phyloP scores from a whole-genome alignment of 2,329 filamentous ascomycete species.

The Rutstroemia sydowiana region DNA sequence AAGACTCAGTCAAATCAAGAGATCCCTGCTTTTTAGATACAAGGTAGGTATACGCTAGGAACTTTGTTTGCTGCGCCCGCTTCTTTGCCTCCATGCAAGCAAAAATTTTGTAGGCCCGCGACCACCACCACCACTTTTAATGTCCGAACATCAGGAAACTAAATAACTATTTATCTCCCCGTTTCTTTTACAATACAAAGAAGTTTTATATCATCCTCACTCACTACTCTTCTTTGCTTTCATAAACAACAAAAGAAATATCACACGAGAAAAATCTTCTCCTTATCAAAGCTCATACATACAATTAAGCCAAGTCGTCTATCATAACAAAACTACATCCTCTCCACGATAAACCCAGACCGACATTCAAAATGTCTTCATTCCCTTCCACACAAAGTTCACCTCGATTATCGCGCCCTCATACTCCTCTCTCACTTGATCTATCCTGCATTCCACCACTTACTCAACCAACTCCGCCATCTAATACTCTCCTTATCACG shows the following conservation, averaged over 20 bases:
- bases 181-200: constrained; percentile 7
- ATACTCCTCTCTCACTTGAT: constrained; percentile 57
- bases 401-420: constrained; percentile 19
- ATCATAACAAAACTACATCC: neutral
- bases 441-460: constrained; percentile 65
- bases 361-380: constrained; percentile 2
- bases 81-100: constrained; percentile 5
- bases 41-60: neutral
- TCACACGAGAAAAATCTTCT: neutral
- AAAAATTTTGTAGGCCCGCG: neutral
- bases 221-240: neutral
- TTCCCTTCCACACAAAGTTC: constrained; percentile 12
- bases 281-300: neutral
- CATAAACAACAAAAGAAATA: neutral
- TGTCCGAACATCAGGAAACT: neutral
- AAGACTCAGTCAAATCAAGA: too few relatives aligned
- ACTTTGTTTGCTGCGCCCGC: constrained; percentile 4
- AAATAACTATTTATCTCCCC: constrained; percentile 2
- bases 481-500: constrained; percentile 80
- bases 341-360: neutral
- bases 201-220: neutral
- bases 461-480: constrained; percentile 63
- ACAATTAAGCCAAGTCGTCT: neutral
- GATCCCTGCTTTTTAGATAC: neutral
- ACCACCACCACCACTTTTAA: constrained; percentile 4